phyloP scores from a whole-genome alignment of 352 stramenopile genomes.

The Phytophthora pistaciae region DNA sequence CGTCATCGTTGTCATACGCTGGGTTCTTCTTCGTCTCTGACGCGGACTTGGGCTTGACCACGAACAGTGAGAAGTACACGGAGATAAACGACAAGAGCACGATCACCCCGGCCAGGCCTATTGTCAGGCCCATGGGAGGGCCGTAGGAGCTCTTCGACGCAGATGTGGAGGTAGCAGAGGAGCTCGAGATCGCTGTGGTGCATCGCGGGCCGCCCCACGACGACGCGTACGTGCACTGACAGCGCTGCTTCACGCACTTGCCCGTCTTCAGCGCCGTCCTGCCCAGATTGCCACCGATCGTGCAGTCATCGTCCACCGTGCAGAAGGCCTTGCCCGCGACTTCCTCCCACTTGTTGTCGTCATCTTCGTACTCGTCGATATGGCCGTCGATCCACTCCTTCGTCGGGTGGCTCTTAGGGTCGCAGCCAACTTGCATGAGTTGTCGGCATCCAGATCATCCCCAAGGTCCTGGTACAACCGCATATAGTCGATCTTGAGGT shows the following conservation, averaged over 20 bases:
- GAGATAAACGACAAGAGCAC: constrained; percentile 44
- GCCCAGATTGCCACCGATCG: constrained; percentile 45
- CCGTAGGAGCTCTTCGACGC: constrained; percentile 41
- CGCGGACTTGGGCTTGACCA: constrained; percentile 21
- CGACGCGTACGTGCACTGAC: constrained; percentile 44
- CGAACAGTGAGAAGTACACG: constrained; percentile 36
- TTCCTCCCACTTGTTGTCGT: constrained; percentile 48
- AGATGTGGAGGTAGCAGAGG: constrained; percentile 9
- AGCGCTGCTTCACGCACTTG: constrained; percentile 60
- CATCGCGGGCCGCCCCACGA: constrained; percentile 71
- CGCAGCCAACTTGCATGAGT: constrained; percentile 65
- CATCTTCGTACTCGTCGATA: constrained; percentile 67
- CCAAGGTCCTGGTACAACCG: constrained; percentile 64
- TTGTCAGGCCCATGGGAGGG: constrained; percentile 40
- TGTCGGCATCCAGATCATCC: constrained; percentile 47
- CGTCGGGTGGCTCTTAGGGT: constrained; percentile 62
- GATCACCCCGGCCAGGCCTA: constrained; percentile 38
- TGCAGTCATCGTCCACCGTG: constrained; percentile 57
- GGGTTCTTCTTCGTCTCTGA: constrained; percentile 24
- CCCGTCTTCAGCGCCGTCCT: constrained; percentile 47
- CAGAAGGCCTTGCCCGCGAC: constrained; percentile 61
- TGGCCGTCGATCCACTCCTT: constrained; percentile 74
- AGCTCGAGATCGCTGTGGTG: constrained; percentile 45
- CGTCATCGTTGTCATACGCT: constrained; percentile 5
- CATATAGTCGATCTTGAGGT: constrained; percentile 79